Evolutionary conservation across 257 asterid species (phyloP), one percentile per base, ranked within the genome.

Genomic region (Scutellaria barbata): DNA sequence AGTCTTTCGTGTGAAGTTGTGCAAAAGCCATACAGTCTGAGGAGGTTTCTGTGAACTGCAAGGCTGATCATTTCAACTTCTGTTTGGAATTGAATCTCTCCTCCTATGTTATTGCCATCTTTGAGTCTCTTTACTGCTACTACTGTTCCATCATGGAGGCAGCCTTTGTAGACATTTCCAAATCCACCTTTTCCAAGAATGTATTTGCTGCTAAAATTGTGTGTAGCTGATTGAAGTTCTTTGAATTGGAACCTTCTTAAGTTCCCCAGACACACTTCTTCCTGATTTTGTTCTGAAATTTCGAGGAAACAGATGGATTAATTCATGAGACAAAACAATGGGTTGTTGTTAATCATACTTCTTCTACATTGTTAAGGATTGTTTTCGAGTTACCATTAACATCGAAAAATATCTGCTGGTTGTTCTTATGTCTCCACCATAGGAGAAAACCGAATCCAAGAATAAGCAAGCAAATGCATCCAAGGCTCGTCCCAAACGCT

Each of bases 11-110:
- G 70, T 14, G 92, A 74, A 12, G 98, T 89, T 20, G 83, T 79
- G 81, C 96, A 89, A 61, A 92, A 94, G 2, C 99, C 99, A 5
- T 88, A 89, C 3, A 94, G 76, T 8, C 95, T 82, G 16, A 94
- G 98, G 66, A 91, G 96, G 71, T 94, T 87, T 45, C 98, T 75
- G 61, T 94, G 99, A 6, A 94, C 98, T 0, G 99, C 99, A 3
- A 94, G 85, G 81, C 98, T 91, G 79, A 94, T 94, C 95, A 94
- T 87, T 74, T 89, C 94, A 1, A 94, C 88, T 73, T 94, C 99
- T 4, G 99, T 94, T 81, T 94, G 99, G 63, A 94, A 94, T 68
- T 94, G 99, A 60, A 76, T 84, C 57, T 89, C 95, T 33, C 99
- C 99, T 6, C 98, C 92, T 5, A 68, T 62, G 48, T 92, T 89